phyloP scores from a whole-genome alignment of 495 filamentous ascomycete genomes.

The Aspergillus panamensis region DNA sequence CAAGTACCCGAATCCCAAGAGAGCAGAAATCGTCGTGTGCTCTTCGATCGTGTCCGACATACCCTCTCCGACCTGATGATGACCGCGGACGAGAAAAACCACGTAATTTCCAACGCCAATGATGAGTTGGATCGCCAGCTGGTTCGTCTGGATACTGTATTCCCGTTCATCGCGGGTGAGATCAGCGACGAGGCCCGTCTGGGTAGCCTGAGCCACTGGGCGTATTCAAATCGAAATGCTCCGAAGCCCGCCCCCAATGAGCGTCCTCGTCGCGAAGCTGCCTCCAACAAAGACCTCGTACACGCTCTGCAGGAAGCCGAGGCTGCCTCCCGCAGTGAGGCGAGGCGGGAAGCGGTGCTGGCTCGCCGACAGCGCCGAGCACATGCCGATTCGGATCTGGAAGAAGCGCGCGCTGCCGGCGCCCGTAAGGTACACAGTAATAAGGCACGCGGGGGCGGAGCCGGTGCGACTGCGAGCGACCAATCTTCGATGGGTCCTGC shows the following conservation, averaged over 20 bases:
- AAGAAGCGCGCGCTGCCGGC: slow-evolving; percentile 54
- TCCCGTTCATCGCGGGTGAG: slow-evolving; percentile 77
- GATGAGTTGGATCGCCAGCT: slow-evolving; percentile 85
- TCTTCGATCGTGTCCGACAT: slow-evolving; percentile 60
- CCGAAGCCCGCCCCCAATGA: slow-evolving; percentile 63
- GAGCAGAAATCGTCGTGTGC: slow-evolving; percentile 53
- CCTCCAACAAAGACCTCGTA: slow-evolving; percentile 54
- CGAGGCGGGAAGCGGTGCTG: slow-evolving; percentile 70
- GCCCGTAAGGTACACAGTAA: slow-evolving; percentile 55
- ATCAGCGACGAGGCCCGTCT: slow-evolving; percentile 92
- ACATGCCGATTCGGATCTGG: slow-evolving; percentile 71
- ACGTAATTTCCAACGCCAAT: slow-evolving; percentile 85
- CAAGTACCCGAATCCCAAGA: slow-evolving; percentile 35
- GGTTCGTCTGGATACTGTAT: slow-evolving; percentile 75
- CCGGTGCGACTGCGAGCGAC: slow-evolving; percentile 37
- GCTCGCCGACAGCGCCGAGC: slow-evolving; percentile 68
- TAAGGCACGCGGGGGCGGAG: slow-evolving; percentile 59
- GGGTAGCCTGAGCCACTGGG: slow-evolving; percentile 92
- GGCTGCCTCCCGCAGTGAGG: slow-evolving; percentile 72
- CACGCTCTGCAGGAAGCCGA: slow-evolving; percentile 71
- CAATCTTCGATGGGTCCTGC: slow-evolving; percentile 27
- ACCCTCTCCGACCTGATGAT: slow-evolving; percentile 73
- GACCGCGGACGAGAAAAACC: slow-evolving; percentile 93
- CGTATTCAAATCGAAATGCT: slow-evolving; percentile 78
- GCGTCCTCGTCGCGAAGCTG: slow-evolving; percentile 71